Conservation (phyloP, 306 rosid species). For the Pachyrhizus erosus region DNA sequence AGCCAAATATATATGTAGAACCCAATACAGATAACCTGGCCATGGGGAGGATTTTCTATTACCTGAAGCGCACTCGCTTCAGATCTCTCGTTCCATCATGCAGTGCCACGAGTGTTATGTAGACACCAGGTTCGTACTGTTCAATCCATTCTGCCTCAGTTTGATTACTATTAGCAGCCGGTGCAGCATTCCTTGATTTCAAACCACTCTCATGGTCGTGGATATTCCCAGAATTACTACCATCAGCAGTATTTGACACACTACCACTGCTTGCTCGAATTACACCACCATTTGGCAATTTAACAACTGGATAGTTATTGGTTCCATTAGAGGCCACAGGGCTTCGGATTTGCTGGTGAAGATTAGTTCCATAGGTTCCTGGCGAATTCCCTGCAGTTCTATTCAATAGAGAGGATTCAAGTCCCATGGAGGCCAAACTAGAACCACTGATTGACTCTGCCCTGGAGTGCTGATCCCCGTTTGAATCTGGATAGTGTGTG, state of each 20-base stretch:
- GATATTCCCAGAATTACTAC: constrained; percentile 67
- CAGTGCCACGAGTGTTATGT: constrained; percentile 92
- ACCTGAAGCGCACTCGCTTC: constrained; percentile 99
- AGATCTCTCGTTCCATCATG: constrained; percentile 89
- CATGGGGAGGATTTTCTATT: constrained; percentile 25
- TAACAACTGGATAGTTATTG: constrained; percentile 44
- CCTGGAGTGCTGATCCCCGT: constrained; percentile 62
- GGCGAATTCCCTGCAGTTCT: constrained; percentile 55
- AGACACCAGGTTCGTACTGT: constrained; percentile 97
- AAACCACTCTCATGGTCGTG: constrained; percentile 64
- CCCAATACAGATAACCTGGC: background rate
- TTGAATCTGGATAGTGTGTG: constrained; percentile 54
- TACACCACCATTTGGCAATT: constrained; percentile 57
- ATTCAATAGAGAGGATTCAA: constrained; percentile 57
- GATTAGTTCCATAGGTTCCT: constrained; percentile 55
- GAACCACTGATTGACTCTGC: constrained; percentile 72
- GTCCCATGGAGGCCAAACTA: constrained; percentile 65
- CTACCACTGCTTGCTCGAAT: constrained; percentile 55
- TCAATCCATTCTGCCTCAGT: constrained; percentile 97
- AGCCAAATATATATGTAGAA: background rate
- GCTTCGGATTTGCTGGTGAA: constrained; percentile 51
- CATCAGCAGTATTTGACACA: constrained; percentile 61
- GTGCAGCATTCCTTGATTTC: constrained; percentile 55
- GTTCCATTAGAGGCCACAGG: constrained; percentile 54
- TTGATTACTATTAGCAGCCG: constrained; percentile 56